These are phyloP conservation scores for Ustilago lituana DNA, from an alignment of 1,284 basidiomycete genomes.

Conservation along the genomic window DNA sequence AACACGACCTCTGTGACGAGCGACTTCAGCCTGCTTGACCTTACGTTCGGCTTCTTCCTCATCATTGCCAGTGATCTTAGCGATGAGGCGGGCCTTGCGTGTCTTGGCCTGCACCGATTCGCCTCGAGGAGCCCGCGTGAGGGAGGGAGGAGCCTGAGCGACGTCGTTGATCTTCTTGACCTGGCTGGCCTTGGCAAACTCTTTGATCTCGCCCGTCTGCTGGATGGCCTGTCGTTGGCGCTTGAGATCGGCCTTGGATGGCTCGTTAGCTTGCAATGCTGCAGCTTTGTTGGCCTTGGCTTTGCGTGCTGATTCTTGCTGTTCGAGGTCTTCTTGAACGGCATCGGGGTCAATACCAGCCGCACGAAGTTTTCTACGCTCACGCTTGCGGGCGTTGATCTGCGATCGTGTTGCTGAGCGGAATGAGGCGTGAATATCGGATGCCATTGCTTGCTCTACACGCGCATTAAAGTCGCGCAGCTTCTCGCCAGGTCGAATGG, in stretches of 20 bases:
- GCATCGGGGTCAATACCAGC: slow-evolving; percentile 45
- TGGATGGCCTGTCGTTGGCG: slow-evolving; percentile 43
- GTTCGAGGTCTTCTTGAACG: slow-evolving; percentile 22
- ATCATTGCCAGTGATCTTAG: slow-evolving; percentile 50
- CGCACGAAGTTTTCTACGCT: slow-evolving; percentile 37
- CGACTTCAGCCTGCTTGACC: slow-evolving; percentile 43
- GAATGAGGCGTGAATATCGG: slow-evolving; percentile 50
- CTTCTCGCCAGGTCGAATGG: slow-evolving; percentile 60
- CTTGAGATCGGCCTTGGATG: slow-evolving; percentile 44
- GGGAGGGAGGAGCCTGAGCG: slow-evolving; percentile 54
- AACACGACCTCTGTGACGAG: slow-evolving; percentile 40
- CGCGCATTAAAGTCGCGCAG: slow-evolving; percentile 60
- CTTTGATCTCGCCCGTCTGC: slow-evolving; percentile 47
- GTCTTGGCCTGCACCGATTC: slow-evolving; percentile 46
- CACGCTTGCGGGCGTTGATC: slow-evolving; percentile 54
- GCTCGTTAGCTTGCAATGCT: slow-evolving; percentile 38
- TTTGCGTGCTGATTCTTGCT: slow-evolving; percentile 36
- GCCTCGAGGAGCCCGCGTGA: slow-evolving; percentile 57
- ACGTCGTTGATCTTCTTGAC: slow-evolving; percentile 59
- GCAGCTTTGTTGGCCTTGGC: slow-evolving; percentile 51
- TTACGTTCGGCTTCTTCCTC: slow-evolving; percentile 41
- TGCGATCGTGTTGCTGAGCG: slow-evolving; percentile 41
- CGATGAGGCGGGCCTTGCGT: slow-evolving; percentile 46
- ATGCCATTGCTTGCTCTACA: slow-evolving; percentile 57
- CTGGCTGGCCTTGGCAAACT: slow-evolving; percentile 50